These are phyloP conservation scores for Monsonia emarginata DNA, from an alignment of 441 rosid genomes.

Conservation along the genomic window DNA sequence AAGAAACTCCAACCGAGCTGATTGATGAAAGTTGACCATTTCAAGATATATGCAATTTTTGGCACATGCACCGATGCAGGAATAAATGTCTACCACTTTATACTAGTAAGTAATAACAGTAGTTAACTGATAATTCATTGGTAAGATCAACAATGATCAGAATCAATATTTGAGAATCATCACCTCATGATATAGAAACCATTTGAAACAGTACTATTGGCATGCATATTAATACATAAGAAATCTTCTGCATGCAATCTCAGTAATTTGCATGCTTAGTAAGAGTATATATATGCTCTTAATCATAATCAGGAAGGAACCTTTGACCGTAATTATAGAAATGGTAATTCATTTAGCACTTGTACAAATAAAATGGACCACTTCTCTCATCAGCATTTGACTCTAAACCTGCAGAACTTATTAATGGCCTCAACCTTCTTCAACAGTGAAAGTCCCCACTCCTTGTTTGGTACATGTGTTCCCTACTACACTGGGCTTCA, in stretches of 20 bases:
- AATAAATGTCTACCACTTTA: background rate
- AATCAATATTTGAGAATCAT: background rate
- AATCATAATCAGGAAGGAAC: background rate
- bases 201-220: background rate
- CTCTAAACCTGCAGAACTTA: background rate
- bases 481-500: background rate
- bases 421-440: background rate
- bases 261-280: background rate
- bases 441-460: background rate
- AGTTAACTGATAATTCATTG: background rate
- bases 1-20: background rate
- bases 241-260: background rate
- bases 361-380: background rate
- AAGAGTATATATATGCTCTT: background rate
- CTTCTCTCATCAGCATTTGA: background rate
- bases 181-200: background rate
- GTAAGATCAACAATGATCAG: background rate
- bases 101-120: background rate
- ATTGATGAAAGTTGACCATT: background rate
- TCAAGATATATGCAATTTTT: background rate
- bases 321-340: background rate
- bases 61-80: background rate
- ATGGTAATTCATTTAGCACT: background rate
- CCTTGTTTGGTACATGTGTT: slow-evolving; percentile 6
- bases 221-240: no score